These are phyloP conservation scores for Leishmania turanica DNA, from an alignment of 208 protist genomes.

Conservation along the genomic window DNA sequence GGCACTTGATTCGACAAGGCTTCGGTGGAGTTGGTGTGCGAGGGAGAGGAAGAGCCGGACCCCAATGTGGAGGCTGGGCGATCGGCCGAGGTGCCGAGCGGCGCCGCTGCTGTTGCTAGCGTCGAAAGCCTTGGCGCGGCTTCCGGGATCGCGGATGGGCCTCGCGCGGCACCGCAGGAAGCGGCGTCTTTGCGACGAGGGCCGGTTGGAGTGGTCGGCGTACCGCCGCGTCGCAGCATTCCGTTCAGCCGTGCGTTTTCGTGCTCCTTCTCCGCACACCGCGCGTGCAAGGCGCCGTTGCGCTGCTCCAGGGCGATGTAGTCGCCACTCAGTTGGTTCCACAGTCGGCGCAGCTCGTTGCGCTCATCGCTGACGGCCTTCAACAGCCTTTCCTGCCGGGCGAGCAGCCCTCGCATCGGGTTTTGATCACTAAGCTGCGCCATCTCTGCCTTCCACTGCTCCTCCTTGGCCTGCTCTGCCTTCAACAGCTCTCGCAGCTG, in stretches of 20 bases:
- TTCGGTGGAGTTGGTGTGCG: background rate
- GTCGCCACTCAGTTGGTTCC: slow-evolving; percentile 56
- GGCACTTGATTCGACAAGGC: background rate
- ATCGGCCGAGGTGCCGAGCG: background rate
- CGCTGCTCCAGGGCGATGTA: slow-evolving; percentile 72
- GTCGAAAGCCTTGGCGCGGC: background rate
- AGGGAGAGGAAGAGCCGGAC: background rate
- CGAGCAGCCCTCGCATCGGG: slow-evolving; percentile 59
- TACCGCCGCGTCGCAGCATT: slow-evolving; percentile 22
- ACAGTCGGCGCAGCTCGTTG: slow-evolving; percentile 50
- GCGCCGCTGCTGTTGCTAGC: background rate
- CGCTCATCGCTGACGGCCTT: slow-evolving; percentile 58
- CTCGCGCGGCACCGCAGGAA: background rate
- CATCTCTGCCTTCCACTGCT: slow-evolving; percentile 44
- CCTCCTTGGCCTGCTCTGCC: slow-evolving; percentile 32
- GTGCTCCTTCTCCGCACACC: slow-evolving; percentile 72
- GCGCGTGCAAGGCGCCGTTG: slow-evolving; percentile 75
- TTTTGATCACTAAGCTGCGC: slow-evolving; percentile 41
- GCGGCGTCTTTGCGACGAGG: background rate
- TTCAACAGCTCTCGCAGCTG: slow-evolving; percentile 41
- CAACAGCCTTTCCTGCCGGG: slow-evolving; percentile 55
- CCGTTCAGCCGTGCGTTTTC: slow-evolving; percentile 66
- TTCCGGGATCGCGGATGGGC: background rate
- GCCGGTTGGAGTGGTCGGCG: background rate
- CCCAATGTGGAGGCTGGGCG: background rate